phyloP scores from a whole-genome alignment of 1,139 yeast species.

The Geotrichum phurueaensis region DNA sequence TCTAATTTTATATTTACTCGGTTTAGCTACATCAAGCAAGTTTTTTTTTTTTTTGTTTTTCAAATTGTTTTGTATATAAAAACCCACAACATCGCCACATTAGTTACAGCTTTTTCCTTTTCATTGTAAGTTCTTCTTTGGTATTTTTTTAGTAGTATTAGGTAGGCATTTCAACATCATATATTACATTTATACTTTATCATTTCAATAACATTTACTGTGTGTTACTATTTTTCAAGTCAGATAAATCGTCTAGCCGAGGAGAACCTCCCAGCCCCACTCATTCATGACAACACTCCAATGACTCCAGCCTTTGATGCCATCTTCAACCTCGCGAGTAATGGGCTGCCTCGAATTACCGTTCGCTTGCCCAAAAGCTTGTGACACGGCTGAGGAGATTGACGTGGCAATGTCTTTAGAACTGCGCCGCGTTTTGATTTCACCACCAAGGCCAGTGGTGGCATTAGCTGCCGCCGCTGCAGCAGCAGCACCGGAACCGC shows the following conservation, averaged over 20 bases:
- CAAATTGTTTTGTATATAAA: too few species aligned
- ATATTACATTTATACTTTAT: too few species aligned
- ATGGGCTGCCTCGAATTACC: slow-evolving; percentile 28
- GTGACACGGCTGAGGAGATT: slow-evolving; percentile 43
- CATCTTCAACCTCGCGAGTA: slow-evolving; percentile 35
- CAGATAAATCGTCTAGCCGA: slow-evolving; percentile 31
- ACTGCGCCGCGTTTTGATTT: slow-evolving; percentile 20
- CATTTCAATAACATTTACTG: too few species aligned
- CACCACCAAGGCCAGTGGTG: not conserved
- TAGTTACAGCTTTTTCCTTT: too few species aligned
- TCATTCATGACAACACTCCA: slow-evolving; percentile 68
- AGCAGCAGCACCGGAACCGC: not conserved
- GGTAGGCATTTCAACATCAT: too few species aligned
- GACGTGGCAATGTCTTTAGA: slow-evolving; percentile 36
- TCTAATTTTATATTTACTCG: too few species aligned
- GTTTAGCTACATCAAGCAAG: too few species aligned
- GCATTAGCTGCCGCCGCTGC: not conserved
- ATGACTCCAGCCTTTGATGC: slow-evolving; percentile 50
- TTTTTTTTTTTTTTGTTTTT: too few species aligned
- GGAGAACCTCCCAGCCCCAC: slow-evolving; percentile 68
- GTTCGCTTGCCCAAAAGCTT: slow-evolving; percentile 30
- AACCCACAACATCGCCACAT: too few species aligned
- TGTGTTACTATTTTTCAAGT: not conserved
- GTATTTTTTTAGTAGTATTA: too few species aligned
- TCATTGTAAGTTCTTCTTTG: too few species aligned